These are phyloP conservation scores for Geotrichum fermentans DNA, from an alignment of 1,139 yeast genomes.

Conservation along the genomic window DNA sequence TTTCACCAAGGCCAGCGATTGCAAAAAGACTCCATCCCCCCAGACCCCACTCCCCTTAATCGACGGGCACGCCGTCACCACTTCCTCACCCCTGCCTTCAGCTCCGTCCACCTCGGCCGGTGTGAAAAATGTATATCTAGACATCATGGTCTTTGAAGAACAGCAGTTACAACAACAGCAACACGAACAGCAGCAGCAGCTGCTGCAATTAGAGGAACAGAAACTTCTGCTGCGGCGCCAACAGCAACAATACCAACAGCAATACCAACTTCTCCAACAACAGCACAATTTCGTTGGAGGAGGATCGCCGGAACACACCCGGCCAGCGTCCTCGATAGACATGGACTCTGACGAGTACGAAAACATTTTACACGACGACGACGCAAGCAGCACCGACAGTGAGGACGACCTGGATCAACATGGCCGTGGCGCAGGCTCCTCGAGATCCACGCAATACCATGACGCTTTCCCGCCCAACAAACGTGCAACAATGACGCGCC, in stretches of 20 bases:
- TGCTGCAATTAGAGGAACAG: neutral
- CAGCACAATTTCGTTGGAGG: neutral
- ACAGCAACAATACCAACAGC: neutral
- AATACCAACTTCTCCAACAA: neutral
- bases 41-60: constrained; percentile 1
- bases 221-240: constrained; percentile 1
- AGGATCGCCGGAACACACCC: neutral
- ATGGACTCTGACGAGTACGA: constrained; percentile 14
- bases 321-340: neutral
- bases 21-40: constrained; percentile 1
- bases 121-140: constrained; percentile 3
- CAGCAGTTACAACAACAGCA: neutral
- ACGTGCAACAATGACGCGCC: constrained; percentile 20
- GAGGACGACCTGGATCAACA: constrained; percentile 3
- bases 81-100: neutral
- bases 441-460: too few species aligned
- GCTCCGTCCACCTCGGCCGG: neutral
- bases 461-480: neutral
- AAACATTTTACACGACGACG: constrained; percentile 6
- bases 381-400: constrained; percentile 4
- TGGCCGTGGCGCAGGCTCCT: neutral
- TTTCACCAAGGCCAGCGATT: neutral
- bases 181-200: neutral
- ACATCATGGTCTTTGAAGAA: constrained; percentile 5
- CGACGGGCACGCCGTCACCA: neutral